These are phyloP conservation scores for Crithidia brevicula DNA, from an alignment of 208 protist genomes.

Conservation along the genomic window DNA sequence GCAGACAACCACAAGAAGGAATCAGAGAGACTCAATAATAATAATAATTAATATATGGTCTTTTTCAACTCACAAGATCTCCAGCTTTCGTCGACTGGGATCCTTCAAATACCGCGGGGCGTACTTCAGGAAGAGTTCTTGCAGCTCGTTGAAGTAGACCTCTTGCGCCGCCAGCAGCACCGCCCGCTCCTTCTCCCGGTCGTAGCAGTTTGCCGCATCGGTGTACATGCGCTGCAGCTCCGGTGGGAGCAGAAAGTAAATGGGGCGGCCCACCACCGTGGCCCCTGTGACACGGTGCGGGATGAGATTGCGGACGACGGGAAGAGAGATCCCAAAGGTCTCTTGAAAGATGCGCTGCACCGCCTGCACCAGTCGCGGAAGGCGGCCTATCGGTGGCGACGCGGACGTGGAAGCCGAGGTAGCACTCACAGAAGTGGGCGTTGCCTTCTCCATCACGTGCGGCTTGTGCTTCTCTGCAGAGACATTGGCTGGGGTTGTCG, in stretches of 20 bases:
- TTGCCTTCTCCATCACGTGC: no score
- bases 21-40: not conserved
- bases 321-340: conserved; percentile 59
- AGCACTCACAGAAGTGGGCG: not conserved
- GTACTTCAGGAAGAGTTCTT: conserved; percentile 54
- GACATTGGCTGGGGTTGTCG: no score
- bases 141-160: conserved; percentile 42
- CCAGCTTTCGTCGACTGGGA: conserved; percentile 30
- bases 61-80: conserved; percentile 18
- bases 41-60: not conserved
- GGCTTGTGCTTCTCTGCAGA: no score
- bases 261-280: conserved; percentile 55
- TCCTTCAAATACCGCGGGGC: conserved; percentile 36
- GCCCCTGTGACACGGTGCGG: conserved; percentile 40
- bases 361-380: conserved; percentile 18
- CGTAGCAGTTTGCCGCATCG: conserved; percentile 30
- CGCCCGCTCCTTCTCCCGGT: conserved; percentile 33
- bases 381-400: not conserved
- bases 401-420: not conserved
- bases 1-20: not conserved
- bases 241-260: conserved; percentile 43
- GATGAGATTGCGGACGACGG: conserved; percentile 54
- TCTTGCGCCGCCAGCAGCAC: conserved; percentile 39
- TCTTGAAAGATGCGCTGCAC: conserved; percentile 49
- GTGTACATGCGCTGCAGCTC: conserved; percentile 41